Evolutionary conservation across 1,284 basidiomycete genomes (phyloP), one percentile per base, ranked within the genome.

Genomic region (Sanghuangporus baumii): DNA sequence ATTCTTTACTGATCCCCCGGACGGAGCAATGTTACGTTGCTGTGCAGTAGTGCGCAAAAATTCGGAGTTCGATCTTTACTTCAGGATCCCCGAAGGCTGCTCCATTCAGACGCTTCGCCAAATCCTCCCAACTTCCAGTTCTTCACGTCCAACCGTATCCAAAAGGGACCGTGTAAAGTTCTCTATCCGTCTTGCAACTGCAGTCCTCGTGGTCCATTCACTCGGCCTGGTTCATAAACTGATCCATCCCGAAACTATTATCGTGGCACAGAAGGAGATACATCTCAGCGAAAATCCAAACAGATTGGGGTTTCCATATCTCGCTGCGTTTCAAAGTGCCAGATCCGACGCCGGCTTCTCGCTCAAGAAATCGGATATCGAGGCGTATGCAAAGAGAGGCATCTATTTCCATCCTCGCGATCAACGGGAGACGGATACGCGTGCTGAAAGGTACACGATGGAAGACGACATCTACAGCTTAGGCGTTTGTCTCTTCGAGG

Each of bases 401-500:
- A 61, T 61, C 37, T 62, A 62, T 31, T 43, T 34, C 37, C 61
- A 62, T 23, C 61, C 61, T 11, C 23, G 61, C 18, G 43, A 62
- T 40, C 37, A 57, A 18, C 8, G 20, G 7, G 23, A 26, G 16
- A 2, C 3, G 23, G 38, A 38, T 5, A 11, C 8, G 6, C 50
- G 50, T 20, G n/a, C 47, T 4, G 57, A 59, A 50, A 50, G 41
- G 9, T 60, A 60, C 43, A 18, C 14, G 8, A 55, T 60, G 62
- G 20, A 57, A 8, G 46, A 61, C 34, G 63, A 65, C 23, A 47
- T 65, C 23, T 65, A 65, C 36, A 57, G 60, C 20, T 54, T 65
- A 12, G 63, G 63, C n/a, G 43, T 65, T 16, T 52, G 58, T 34
- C 60, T 65, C 1, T 52, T 65, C 20, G 63, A 65, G 41, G 55